A percentile compares a stretch with the other conserved stretches of the same genome.
Conservation (phyloP, 1,284 basidiomycete genomes). For the Tetrapyrgos nigripes region DNA sequence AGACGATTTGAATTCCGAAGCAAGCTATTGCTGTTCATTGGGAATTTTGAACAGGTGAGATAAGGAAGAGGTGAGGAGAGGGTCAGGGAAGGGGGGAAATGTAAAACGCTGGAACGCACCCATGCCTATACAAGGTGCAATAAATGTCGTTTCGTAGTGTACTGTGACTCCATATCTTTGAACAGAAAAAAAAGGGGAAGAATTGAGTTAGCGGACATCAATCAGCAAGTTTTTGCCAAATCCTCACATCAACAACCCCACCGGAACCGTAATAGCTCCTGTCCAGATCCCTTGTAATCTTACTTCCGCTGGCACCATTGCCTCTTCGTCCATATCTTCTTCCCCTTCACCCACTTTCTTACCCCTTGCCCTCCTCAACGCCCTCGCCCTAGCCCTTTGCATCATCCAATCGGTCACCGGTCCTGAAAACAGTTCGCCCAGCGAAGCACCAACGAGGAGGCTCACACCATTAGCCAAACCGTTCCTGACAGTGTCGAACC, state of each 20-base stretch:
- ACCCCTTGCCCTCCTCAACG: slow-evolving; percentile 14
- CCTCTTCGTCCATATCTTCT: slow-evolving; percentile 16
- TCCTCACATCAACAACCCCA: slow-evolving; percentile 39
- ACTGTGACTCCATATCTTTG: slow-evolving; percentile 39
- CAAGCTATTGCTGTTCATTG: slow-evolving; percentile 35
- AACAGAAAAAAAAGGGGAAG: no score
- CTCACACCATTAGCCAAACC: slow-evolving; percentile 43
- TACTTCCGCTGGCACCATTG: slow-evolving; percentile 34
- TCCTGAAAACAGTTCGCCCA: slow-evolving; percentile 41
- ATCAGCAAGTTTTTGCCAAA: no score
- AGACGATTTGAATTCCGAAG: slow-evolving; percentile 42
- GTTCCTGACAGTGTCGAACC: slow-evolving; percentile 39
- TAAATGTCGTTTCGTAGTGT: slow-evolving; percentile 36
- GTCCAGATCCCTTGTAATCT: slow-evolving; percentile 43
- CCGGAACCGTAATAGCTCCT: slow-evolving; percentile 38
- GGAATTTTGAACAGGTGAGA: neutral
- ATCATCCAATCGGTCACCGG: slow-evolving; percentile 42
- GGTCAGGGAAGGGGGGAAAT: neutral
- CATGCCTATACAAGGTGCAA: slow-evolving; percentile 45
- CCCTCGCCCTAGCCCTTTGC: slow-evolving; percentile 34
- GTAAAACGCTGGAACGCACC: slow-evolving; percentile 33
- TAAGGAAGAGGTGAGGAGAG: neutral
- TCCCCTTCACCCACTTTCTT: no score
- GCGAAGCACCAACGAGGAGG: slow-evolving; percentile 37
- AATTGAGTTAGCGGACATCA: no score